Base-by-base conservation (phyloP, 2,329 filamentous ascomycete genomes). In the Waltergamsia citrina region DNA sequence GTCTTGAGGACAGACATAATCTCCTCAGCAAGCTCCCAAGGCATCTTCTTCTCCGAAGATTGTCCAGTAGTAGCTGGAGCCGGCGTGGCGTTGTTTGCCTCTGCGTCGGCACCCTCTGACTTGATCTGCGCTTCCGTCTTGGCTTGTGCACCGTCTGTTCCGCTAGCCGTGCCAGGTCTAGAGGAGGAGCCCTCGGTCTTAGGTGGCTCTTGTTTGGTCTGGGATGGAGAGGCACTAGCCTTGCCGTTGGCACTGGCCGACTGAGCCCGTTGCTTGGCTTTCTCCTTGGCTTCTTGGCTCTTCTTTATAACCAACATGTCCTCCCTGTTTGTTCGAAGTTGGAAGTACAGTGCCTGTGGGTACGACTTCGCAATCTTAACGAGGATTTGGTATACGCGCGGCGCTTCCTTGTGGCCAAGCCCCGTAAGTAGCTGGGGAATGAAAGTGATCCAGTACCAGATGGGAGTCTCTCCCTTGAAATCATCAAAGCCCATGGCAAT, bases 361-460 rank as follows among this genome's bases (percentile, higher is more conserved):
- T 94, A 98, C 1, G 84, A 79, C 63, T 95, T 95, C 34, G 92
- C 92, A 51, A 99, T 86, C 65, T 92, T 94, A 17, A 86, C 74
- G 14, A 99, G 71, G 32, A 99, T 85, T 33, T 77, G 75, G 53
- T 92, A 83, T 29, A 90, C 85, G 31, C 93, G 81, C 5, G 79
- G 78, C 10, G 87, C 90, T 58, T 99, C 93, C 47, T 90, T 88
- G 51, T 95, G 81, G 3, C 85, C 85, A 33, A 98, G 69, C 34
- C 90, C 92, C 28, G 86, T 90, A 21, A 99, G 74, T 27, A 99
- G 71, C 57, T 99, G 92, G 14, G 92, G 92, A 42, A 99, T 96
- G 55, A 94, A 98, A 0, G 90, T 96, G 46, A 96, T 95, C 92
- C 92, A 99, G 62, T 96, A 98, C 92, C 92, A 99, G 10, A 94